phyloP scores from a whole-genome alignment of 768 basidiomycete species.

The Suillus weaverae region DNA sequence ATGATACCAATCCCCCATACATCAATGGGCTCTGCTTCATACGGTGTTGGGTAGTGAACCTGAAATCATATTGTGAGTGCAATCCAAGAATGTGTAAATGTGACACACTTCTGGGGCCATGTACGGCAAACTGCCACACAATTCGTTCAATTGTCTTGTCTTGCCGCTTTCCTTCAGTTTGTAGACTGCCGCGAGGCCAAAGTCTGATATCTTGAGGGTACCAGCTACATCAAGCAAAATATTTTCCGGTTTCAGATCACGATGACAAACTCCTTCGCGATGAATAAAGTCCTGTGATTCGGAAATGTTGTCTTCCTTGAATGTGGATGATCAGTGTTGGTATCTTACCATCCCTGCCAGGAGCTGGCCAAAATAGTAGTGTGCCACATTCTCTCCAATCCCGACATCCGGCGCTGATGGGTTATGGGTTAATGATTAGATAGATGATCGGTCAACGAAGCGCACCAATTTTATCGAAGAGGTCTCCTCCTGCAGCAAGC shows the following conservation, averaged over 20 bases:
- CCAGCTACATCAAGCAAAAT: slow-evolving; percentile 82
- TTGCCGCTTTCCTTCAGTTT: slow-evolving; percentile 79
- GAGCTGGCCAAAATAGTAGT: slow-evolving; percentile 87
- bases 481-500: slow-evolving; percentile 88
- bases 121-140: slow-evolving; percentile 92
- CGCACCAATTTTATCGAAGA: slow-evolving; percentile 98
- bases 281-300: slow-evolving; percentile 75
- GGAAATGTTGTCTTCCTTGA: background rate
- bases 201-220: slow-evolving; percentile 90
- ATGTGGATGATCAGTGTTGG: background rate
- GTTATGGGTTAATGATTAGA: background rate
- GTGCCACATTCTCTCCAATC: slow-evolving; percentile 81
- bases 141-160: slow-evolving; percentile 71
- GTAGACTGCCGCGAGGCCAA: slow-evolving; percentile 90
- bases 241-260: slow-evolving; percentile 97
- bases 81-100: background rate
- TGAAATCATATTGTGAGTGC: slow-evolving; percentile 27
- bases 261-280: slow-evolving; percentile 86
- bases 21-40: slow-evolving; percentile 91
- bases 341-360: slow-evolving; percentile 73
- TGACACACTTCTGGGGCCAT: slow-evolving; percentile 86
- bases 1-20: slow-evolving; percentile 97
- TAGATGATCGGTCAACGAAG: slow-evolving; percentile 9
- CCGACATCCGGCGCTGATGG: slow-evolving; percentile 85
- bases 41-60: slow-evolving; percentile 68